phyloP scores from a whole-genome alignment of 1,284 basidiomycete genomes.

The Malassezia nana region DNA sequence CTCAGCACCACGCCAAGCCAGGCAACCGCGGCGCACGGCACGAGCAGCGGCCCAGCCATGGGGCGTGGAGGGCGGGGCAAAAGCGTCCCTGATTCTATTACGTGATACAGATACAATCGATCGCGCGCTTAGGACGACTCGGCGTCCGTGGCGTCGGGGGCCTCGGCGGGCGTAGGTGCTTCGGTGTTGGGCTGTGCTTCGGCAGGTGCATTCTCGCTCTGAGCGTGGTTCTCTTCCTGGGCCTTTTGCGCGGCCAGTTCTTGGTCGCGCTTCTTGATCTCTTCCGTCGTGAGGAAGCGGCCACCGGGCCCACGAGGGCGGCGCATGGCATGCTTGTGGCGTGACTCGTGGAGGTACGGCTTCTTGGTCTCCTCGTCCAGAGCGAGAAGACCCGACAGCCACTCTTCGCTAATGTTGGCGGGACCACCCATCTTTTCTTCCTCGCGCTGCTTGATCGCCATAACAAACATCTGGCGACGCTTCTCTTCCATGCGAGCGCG shows the following conservation, averaged over 20 bases:
- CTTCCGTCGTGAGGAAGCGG: conserved; percentile 86
- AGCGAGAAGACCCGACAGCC: conserved; percentile 12
- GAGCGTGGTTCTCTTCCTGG: background rate
- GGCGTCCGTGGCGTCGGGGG: background rate
- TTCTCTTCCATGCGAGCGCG: conserved; percentile 40
- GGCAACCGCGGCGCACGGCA: too few relatives aligned
- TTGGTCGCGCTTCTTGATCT: conserved; percentile 56
- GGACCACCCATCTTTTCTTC: conserved; percentile 20
- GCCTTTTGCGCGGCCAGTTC: conserved; percentile 36
- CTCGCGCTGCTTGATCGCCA: conserved; percentile 28
- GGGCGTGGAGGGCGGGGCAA: background rate
- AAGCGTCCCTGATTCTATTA: background rate
- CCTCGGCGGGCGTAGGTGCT: too few relatives aligned
- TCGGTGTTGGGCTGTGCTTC: too few relatives aligned
- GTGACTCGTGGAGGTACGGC: conserved; percentile 93
- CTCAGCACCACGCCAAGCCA: background rate
- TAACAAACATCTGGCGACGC: conserved; percentile 29
- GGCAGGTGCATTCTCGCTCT: too few relatives aligned
- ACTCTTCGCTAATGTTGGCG: conserved; percentile 6
- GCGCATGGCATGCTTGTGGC: conserved; percentile 95
- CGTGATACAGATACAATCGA: background rate
- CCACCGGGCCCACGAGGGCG: conserved; percentile 91
- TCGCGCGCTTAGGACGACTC: background rate
- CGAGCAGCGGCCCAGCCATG: background rate
- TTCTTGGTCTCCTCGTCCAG: conserved; percentile 50